phyloP scores from a whole-genome alignment of 352 stramenopile species.

The Phytophthora macrochlamydospora region DNA sequence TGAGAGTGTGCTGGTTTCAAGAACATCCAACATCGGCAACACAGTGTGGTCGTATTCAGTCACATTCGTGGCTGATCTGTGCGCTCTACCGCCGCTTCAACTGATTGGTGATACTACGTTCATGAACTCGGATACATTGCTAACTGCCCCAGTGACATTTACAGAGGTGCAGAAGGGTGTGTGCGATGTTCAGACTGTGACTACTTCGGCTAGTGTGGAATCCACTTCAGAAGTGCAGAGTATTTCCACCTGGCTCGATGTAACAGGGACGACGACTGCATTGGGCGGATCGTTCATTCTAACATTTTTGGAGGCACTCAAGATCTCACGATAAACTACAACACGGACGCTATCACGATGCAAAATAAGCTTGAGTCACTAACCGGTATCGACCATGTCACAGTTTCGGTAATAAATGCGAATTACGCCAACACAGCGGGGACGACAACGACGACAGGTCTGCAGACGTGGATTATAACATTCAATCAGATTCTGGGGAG shows the following conservation, averaged over 20 bases:
- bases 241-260: slow-evolving; percentile 80
- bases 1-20: slow-evolving; percentile 81
- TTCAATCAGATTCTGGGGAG: slow-evolving; percentile 94
- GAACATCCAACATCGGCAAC: slow-evolving; percentile 33
- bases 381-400: slow-evolving; percentile 79
- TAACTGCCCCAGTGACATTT: slow-evolving; percentile 49
- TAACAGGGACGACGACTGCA: slow-evolving; percentile 26
- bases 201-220: slow-evolving; percentile 87
- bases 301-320: slow-evolving; percentile 50
- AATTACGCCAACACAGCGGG: slow-evolving; percentile 44
- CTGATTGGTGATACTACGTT: slow-evolving; percentile 57
- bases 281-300: slow-evolving; percentile 78
- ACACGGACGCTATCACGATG: slow-evolving; percentile 44
- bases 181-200: slow-evolving; percentile 96
- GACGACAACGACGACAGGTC: slow-evolving; percentile 23
- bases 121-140: slow-evolving; percentile 39
- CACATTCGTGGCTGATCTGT: slow-evolving; percentile 89
- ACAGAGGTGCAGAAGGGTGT: slow-evolving; percentile 80
- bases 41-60: slow-evolving; percentile 76
- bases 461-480: slow-evolving; percentile 86
- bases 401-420: slow-evolving; percentile 50
- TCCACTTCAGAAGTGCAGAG: slow-evolving; percentile 91
- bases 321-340: slow-evolving; percentile 47
- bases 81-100: slow-evolving; percentile 74
- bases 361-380: slow-evolving; percentile 74